phyloP scores from a whole-genome alignment of 225 moss, liverwort and hornwort genomes.

The Bryoerythrophyllum caledonicum region DNA sequence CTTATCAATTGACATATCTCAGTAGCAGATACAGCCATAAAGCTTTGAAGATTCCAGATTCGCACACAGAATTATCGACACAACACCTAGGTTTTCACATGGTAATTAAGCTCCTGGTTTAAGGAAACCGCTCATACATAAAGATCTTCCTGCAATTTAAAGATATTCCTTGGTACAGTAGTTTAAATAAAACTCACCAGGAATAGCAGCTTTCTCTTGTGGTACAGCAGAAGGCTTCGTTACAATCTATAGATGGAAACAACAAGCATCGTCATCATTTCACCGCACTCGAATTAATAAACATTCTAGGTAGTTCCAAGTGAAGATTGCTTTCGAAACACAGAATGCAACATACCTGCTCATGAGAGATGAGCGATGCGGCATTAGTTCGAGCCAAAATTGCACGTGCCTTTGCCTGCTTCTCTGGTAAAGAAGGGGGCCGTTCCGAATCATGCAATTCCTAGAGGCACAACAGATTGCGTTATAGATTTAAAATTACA shows the following conservation, averaged over 20 bases:
- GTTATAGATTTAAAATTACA: not conserved
- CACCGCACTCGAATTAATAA: not conserved
- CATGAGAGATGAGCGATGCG: slow-evolving; percentile 79
- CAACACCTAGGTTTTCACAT: slow-evolving; percentile 11
- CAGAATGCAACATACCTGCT: slow-evolving; percentile 57
- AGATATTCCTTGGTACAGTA: not conserved
- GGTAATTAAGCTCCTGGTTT: not conserved
- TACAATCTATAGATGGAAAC: slow-evolving; percentile 34
- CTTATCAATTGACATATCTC: not conserved
- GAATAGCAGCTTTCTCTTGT: slow-evolving; percentile 53
- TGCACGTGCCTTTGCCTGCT: slow-evolving; percentile 88
- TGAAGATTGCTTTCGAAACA: not conserved
- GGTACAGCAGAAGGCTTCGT: slow-evolving; percentile 30
- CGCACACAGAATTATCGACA: slow-evolving; percentile 3
- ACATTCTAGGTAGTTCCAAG: not conserved
- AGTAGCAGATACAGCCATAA: not conserved
- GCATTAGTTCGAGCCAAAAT: slow-evolving; percentile 93
- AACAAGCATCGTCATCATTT: slow-evolving; percentile 7
- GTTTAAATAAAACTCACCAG: slow-evolving; percentile 28
- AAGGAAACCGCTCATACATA: not conserved
- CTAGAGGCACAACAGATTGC: slow-evolving; percentile 31
- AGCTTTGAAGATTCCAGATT: too few species aligned
- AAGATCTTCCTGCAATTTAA: not conserved
- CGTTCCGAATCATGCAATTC: slow-evolving; percentile 84
- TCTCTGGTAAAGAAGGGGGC: slow-evolving; percentile 76